Evolutionary conservation across 345 rosid species (phyloP).

Genomic region (Geranium brycei): DNA sequence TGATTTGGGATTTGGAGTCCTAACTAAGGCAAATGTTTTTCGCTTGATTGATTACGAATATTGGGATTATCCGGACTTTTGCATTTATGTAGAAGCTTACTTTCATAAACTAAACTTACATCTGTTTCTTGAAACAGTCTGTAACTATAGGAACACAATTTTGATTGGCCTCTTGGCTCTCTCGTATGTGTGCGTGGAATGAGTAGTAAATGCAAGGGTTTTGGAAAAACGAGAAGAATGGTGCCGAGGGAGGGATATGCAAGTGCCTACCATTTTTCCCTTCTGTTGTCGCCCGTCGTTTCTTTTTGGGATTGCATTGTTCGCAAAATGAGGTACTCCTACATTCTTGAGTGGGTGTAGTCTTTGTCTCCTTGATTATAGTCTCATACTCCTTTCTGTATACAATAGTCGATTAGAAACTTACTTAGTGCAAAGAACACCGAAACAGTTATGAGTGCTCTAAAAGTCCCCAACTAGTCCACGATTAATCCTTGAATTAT

Average conservation of each 20-base stretch:
- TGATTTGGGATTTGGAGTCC: background rate
- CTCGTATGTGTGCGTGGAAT: constrained; percentile 31
- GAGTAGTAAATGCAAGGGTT: constrained; percentile 75
- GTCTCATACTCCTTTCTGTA: constrained; percentile 12
- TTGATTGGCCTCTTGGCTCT: constrained; percentile 15
- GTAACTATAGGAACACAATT: constrained; percentile 11
- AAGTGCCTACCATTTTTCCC: constrained; percentile 49
- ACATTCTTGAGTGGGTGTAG: constrained; percentile 99
- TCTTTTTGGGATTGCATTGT: constrained; percentile 96
- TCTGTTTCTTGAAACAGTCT: constrained; percentile 10
- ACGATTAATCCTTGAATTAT: too few species aligned
- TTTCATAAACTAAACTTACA: background rate
- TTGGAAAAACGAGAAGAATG: constrained; percentile 67
- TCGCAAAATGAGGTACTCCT: constrained; percentile 94
- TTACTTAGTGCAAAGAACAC: constrained; percentile 17
- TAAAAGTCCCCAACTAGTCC: too few species aligned
- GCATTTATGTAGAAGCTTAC: background rate
- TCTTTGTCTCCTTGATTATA: constrained; percentile 9
- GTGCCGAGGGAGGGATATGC: constrained; percentile 37
- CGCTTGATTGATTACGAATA: too few species aligned
- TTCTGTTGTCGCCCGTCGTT: constrained; percentile 73
- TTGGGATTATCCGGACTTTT: background rate
- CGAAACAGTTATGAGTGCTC: constrained; percentile 4
- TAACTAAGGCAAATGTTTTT: background rate
- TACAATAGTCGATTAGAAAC: constrained; percentile 24